phyloP scores from a whole-genome alignment of 768 basidiomycete genomes.

The Pholiota microspora region DNA sequence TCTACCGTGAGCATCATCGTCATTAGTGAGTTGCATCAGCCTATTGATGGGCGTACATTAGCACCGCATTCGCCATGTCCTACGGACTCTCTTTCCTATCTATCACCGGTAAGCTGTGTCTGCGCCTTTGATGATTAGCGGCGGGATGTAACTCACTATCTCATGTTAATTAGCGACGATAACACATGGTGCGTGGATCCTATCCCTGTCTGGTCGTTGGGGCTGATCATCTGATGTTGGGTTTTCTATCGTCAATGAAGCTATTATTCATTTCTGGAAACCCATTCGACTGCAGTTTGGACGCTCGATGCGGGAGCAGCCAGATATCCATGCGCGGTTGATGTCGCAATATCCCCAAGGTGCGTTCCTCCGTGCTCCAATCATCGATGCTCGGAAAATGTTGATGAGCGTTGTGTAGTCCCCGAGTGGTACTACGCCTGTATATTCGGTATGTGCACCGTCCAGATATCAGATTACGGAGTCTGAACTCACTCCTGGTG shows the following conservation, averaged over 20 bases:
- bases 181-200: conserved; percentile 37
- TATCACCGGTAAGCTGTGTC: conserved; percentile 50
- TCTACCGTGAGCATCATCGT: conserved; percentile 34
- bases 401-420: conserved; percentile 30
- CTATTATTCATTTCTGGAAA: conserved; percentile 55
- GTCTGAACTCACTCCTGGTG: background rate
- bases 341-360: conserved; percentile 55
- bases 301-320: conserved; percentile 49
- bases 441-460: conserved; percentile 37
- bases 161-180: conserved; percentile 35
- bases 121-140: background rate
- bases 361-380: conserved; percentile 9
- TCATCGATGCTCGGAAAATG: background rate
- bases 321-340: conserved; percentile 59
- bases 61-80: conserved; percentile 53
- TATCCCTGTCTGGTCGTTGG: no score
- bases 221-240: background rate
- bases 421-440: conserved; percentile 63
- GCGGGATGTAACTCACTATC: background rate
- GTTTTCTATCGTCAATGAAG: no score
- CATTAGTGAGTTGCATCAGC: background rate
- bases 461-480: background rate
- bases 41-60: conserved; percentile 17
- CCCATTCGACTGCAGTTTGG: conserved; percentile 53
- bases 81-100: conserved; percentile 63